Percentiles rank a stretch among this genome's conserved stretches.
Evolutionary conservation across 148 eudicot genomes (phyloP).

Genomic region (Cornus suecica): DNA sequence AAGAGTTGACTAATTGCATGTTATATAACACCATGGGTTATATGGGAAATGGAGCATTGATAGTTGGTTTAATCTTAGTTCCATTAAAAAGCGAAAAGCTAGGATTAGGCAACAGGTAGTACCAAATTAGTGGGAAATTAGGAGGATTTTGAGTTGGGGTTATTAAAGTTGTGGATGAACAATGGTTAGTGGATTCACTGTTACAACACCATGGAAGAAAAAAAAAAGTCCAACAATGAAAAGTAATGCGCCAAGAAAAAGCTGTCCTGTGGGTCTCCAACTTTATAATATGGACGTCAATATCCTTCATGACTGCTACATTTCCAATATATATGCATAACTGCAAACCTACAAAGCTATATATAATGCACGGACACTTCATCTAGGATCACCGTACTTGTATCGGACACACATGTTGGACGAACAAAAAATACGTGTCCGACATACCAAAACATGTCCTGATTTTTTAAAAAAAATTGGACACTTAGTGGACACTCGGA

Average conservation of each 20-base stretch:
- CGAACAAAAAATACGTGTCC: too few relatives aligned
- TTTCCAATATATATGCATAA: neutral
- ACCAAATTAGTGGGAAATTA: slow-evolving; percentile 18
- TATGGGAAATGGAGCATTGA: neutral
- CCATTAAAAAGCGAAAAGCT: neutral
- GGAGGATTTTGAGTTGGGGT: neutral
- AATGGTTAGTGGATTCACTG: slow-evolving; percentile 20
- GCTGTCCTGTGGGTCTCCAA: neutral
- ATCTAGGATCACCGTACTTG: too few relatives aligned
- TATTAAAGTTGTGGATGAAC: slow-evolving; percentile 8
- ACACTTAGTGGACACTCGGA: too few relatives aligned
- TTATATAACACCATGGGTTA: neutral
- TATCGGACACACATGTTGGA: too few relatives aligned
- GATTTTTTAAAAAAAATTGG: too few relatives aligned
- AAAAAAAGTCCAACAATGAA: neutral
- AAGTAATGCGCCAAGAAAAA: neutral
- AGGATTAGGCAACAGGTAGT: neutral
- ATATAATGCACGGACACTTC: too few relatives aligned
- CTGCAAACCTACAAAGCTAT: too few relatives aligned
- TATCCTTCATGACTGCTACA: neutral
- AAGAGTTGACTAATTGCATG: neutral
- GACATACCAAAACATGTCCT: too few relatives aligned
- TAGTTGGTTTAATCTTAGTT: neutral
- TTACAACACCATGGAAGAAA: neutral
- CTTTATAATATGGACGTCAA: neutral